Conservation (phyloP, 306 rosid genomes). For the Quillaja saponaria region DNA sequence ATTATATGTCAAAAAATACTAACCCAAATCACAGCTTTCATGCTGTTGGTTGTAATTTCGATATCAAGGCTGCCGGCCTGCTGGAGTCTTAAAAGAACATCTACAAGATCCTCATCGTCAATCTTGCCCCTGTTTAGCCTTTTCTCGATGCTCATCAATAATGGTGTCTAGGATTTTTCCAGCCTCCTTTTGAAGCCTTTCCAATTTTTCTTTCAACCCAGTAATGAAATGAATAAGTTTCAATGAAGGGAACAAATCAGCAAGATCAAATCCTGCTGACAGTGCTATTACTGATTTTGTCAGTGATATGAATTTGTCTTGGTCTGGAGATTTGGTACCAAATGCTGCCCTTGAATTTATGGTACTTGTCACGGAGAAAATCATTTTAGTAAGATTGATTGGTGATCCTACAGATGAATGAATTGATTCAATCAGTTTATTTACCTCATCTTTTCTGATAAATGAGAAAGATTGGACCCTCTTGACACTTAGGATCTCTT, state of each 20-base stretch:
- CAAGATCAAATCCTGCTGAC: conserved; percentile 29
- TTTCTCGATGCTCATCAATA: conserved; percentile 23
- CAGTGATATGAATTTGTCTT: conserved; percentile 15
- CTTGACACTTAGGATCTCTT: conserved; percentile 40
- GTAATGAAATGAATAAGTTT: conserved; percentile 27
- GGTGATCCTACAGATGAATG: conserved; percentile 10
- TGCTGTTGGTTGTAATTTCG: conserved; percentile 30
- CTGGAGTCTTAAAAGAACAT: conserved; percentile 35
- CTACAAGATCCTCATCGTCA: conserved; percentile 28
- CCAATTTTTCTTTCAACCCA: conserved; percentile 26
- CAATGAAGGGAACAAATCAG: conserved; percentile 39
- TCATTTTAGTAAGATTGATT: conserved; percentile 25
- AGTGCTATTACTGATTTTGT: neutral
- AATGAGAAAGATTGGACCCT: conserved; percentile 42
- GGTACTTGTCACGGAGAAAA: conserved; percentile 4
- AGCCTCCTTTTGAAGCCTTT: conserved; percentile 17
- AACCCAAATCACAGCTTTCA: conserved; percentile 45
- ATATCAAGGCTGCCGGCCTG: conserved; percentile 24
- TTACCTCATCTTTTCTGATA: conserved; percentile 50
- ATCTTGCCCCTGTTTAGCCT: neutral
- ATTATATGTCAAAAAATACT: no score
- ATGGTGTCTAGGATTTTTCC: conserved; percentile 29
- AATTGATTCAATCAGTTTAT: conserved; percentile 35
- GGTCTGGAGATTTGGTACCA: conserved; percentile 26
- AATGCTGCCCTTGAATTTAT: conserved; percentile 28